Evolutionary conservation across 768 basidiomycete genomes (phyloP).

Genomic region (Tylopilus vinaceipallidus): DNA sequence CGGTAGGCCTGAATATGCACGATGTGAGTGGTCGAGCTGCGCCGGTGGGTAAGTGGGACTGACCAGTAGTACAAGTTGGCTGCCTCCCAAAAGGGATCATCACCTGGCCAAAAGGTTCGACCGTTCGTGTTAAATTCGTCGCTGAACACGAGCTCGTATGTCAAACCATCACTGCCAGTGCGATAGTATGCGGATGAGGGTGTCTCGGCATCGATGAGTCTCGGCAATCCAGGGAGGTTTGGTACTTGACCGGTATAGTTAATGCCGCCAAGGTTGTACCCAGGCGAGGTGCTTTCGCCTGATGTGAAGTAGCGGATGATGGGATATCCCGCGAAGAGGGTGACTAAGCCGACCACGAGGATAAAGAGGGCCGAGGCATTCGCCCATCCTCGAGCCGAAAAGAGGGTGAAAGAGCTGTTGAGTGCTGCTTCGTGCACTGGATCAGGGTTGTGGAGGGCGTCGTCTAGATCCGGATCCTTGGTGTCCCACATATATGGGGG

Average conservation of each 20-base stretch:
- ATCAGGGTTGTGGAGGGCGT: slow-evolving; percentile 87
- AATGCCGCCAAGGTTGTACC: slow-evolving; percentile 82
- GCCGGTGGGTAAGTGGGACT: slow-evolving; percentile 5
- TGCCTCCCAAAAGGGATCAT: slow-evolving; percentile 86
- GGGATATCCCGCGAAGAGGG: slow-evolving; percentile 87
- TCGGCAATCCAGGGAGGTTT: slow-evolving; percentile 60
- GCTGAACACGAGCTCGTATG: slow-evolving; percentile 83
- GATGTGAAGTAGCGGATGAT: slow-evolving; percentile 59
- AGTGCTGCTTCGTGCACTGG: slow-evolving; percentile 62
- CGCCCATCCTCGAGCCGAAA: slow-evolving; percentile 80
- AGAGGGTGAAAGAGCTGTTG: slow-evolving; percentile 62
- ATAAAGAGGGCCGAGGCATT: slow-evolving; percentile 75
- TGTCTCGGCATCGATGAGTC: slow-evolving; percentile 76
- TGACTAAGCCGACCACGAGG: slow-evolving; percentile 65
- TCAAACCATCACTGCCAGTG: slow-evolving; percentile 70
- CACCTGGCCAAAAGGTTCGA: slow-evolving; percentile 75
- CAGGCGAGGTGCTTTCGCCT: slow-evolving; percentile 32
- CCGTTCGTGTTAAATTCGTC: slow-evolving; percentile 80
- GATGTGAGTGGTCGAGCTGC: slow-evolving; percentile 6
- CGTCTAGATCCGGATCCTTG: slow-evolving; percentile 84
- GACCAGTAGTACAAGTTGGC: slow-evolving; percentile 83
- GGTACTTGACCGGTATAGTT: slow-evolving; percentile 90
- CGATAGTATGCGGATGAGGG: slow-evolving; percentile 54
- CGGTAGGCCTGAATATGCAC: slow-evolving; percentile 48
- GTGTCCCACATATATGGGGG: slow-evolving; percentile 75